Evolutionary conservation across 768 basidiomycete genomes (phyloP).

Genomic region (Lactifluus pinguis): DNA sequence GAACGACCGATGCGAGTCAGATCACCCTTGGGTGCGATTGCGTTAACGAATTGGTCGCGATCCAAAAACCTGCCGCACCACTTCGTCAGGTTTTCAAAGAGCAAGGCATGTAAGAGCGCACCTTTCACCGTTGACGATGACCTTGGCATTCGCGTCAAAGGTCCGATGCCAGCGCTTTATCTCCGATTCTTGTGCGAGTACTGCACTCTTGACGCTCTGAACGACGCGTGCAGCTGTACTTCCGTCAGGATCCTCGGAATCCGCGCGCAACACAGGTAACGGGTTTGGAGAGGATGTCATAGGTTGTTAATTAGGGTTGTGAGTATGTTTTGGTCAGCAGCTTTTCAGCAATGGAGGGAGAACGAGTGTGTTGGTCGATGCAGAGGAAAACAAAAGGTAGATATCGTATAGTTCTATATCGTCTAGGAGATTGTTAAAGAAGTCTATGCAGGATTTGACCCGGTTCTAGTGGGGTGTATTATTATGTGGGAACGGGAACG

Average conservation of each 20-base stretch:
- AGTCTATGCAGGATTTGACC: not conserved
- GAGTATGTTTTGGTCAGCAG: not conserved
- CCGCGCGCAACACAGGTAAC: constrained; percentile 44
- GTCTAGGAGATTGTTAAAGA: not conserved
- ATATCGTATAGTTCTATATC: constrained; percentile 6
- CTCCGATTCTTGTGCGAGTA: constrained; percentile 72
- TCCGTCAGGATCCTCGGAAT: constrained; percentile 41
- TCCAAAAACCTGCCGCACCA: constrained; percentile 61
- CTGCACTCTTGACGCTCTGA: constrained; percentile 55
- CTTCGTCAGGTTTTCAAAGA: not conserved
- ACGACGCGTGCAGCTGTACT: constrained; percentile 36
- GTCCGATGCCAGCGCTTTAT: constrained; percentile 81
- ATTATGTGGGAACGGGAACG: not conserved
- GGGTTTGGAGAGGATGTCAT: constrained; percentile 20
- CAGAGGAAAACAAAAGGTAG: not conserved
- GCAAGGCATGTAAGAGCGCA: constrained; percentile 29
- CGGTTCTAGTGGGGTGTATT: not conserved
- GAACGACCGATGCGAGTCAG: constrained; percentile 77
- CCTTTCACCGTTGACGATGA: constrained; percentile 69
- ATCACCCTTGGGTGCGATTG: constrained; percentile 84
- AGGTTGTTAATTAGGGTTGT: constrained; percentile 13
- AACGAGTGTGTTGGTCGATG: not conserved
- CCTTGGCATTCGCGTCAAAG: constrained; percentile 78
- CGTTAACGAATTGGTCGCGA: constrained; percentile 84
- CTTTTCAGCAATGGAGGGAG: not conserved